Conservation (phyloP, 192 early-diverging fungal genomes). For the Gryganskiella cystojenkinii region DNA sequence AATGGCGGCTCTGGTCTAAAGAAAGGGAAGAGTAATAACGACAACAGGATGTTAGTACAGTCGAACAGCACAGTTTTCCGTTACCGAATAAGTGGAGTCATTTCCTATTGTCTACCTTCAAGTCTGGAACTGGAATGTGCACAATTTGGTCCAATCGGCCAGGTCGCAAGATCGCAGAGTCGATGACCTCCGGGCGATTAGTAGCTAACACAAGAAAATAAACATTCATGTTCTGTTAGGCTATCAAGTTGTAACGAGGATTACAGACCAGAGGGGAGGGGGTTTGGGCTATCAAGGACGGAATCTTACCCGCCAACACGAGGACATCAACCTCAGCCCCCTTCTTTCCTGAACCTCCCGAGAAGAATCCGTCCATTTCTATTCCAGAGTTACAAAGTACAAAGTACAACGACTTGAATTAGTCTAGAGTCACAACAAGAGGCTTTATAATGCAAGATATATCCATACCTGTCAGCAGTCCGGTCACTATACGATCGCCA, state of each 20-base stretch:
- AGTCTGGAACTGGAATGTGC: slow-evolving; percentile 68
- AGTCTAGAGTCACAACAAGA: neutral
- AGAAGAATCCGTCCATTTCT: slow-evolving; percentile 84
- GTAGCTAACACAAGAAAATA: slow-evolving; percentile 65
- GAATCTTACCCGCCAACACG: slow-evolving; percentile 71
- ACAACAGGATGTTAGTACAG: neutral
- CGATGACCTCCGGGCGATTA: slow-evolving; percentile 76
- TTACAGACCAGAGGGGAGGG: neutral
- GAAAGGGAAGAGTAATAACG: too few relatives aligned
- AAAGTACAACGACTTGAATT: neutral
- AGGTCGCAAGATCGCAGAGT: slow-evolving; percentile 85
- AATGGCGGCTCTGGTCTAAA: slow-evolving; percentile 68
- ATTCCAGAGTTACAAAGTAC: too few relatives aligned
- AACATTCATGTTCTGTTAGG: neutral
- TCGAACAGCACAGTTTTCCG: neutral
- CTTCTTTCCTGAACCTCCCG: slow-evolving; percentile 27
- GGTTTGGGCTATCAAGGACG: neutral
- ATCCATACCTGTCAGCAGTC: slow-evolving; percentile 78
- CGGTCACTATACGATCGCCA: slow-evolving; percentile 88
- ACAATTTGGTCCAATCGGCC: slow-evolving; percentile 87
- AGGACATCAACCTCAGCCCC: slow-evolving; percentile 66
- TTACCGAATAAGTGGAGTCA: neutral
- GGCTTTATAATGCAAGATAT: too few relatives aligned
- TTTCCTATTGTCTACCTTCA: slow-evolving; percentile 56
- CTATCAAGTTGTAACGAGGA: neutral